Evolutionary conservation across 2,329 filamentous ascomycete species (phyloP).

Genomic region (Claviceps africana): DNA sequence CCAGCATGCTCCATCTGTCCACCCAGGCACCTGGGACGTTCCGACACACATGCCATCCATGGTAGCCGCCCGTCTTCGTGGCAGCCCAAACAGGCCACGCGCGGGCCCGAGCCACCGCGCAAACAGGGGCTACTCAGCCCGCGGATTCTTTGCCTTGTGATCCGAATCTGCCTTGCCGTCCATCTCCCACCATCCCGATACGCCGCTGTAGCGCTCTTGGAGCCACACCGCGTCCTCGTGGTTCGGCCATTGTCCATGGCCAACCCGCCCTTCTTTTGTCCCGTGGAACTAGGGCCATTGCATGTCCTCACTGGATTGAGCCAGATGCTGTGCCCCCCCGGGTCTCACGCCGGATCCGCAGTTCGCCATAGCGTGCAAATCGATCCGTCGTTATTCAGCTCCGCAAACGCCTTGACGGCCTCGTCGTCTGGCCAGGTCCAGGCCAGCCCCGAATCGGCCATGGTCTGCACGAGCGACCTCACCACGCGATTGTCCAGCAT

Average conservation of each 20-base stretch:
- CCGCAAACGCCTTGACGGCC: slow-evolving; percentile 21
- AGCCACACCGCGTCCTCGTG: background rate
- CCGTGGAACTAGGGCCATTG: background rate
- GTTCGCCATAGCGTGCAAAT: slow-evolving; percentile 13
- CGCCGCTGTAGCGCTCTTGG: background rate
- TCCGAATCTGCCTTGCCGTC: background rate
- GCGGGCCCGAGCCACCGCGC: too few species aligned
- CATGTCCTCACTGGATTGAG: background rate
- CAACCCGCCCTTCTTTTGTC: background rate
- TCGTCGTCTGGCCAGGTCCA: slow-evolving; percentile 27
- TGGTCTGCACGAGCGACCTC: slow-evolving; percentile 15
- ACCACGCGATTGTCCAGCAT: slow-evolving; percentile 22
- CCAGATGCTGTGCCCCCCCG: background rate
- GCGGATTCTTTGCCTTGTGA: background rate
- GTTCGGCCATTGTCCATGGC: background rate
- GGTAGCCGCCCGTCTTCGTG: background rate
- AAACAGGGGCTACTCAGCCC: background rate
- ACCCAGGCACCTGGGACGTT: background rate
- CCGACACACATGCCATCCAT: background rate
- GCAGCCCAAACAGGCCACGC: background rate
- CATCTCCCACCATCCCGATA: background rate
- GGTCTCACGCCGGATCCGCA: slow-evolving; percentile 10
- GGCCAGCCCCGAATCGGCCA: slow-evolving; percentile 13
- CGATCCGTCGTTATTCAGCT: slow-evolving; percentile 13
- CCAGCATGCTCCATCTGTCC: too few species aligned